These are phyloP conservation scores for Moesziomyces sp. DNA, from an alignment of 1,284 basidiomycete genomes.

Conservation along the genomic window DNA sequence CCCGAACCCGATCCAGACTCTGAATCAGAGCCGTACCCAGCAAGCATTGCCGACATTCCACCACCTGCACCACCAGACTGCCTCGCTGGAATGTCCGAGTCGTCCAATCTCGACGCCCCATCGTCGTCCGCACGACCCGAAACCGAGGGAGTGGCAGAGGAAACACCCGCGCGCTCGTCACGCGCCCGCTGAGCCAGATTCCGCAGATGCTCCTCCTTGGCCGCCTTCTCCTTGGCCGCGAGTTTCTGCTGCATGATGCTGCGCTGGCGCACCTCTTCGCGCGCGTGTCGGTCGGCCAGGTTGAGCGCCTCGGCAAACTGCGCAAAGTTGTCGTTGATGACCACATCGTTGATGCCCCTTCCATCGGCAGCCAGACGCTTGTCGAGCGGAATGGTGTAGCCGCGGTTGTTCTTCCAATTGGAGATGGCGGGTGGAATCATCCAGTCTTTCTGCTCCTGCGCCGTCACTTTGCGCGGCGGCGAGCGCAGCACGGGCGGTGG, in stretches of 20 bases:
- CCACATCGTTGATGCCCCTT: conserved; percentile 94
- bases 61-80: conserved; percentile 4
- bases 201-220: conserved; percentile 95
- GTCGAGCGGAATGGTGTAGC: conserved; percentile 98
- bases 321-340: conserved; percentile 99
- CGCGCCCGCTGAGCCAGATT: conserved; percentile 92
- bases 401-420: conserved; percentile 99
- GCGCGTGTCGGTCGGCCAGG: conserved; percentile 95
- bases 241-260: conserved; percentile 97
- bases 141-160: conserved; percentile 48
- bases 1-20: conserved; percentile 73
- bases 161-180: conserved; percentile 86
- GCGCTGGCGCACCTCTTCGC: conserved; percentile 96
- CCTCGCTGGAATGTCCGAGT: conserved; percentile 11
- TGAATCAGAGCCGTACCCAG: conserved; percentile 74
- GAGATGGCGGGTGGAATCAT: conserved; percentile 99
- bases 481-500: conserved; percentile 96
- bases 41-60: conserved; percentile 42
- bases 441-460: conserved; percentile 99
- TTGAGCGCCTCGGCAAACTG: conserved; percentile 97
- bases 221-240: conserved; percentile 95
- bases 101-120: conserved; percentile 14
- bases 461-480: conserved; percentile 93
- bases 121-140: conserved; percentile 27
- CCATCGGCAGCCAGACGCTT: conserved; percentile 98